Conservation (phyloP, 129 eudicot genomes). For the Glebionis coronaria region DNA sequence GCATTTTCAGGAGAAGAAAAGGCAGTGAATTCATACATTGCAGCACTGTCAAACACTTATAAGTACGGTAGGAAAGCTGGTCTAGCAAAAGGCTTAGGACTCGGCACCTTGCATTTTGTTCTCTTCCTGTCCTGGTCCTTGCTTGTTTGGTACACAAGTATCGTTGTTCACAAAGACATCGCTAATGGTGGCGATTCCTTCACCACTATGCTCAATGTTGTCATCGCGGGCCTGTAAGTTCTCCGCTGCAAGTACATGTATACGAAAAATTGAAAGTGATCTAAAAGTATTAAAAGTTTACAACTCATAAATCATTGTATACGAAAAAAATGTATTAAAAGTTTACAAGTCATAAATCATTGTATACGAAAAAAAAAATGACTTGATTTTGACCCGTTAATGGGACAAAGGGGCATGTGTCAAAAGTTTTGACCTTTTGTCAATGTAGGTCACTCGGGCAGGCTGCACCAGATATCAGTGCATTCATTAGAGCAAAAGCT, state of each 20-base stretch:
- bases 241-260: neutral
- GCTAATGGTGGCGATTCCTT: conserved; percentile 98
- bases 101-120: conserved; percentile 83
- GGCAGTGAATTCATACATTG: conserved; percentile 73
- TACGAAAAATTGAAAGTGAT: no score
- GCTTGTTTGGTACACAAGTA: conserved; percentile 97
- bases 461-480: conserved; percentile 95
- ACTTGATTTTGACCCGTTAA: neutral
- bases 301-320: no score
- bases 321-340: no score
- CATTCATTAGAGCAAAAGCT: conserved; percentile 81
- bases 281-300: no score
- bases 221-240: conserved; percentile 98
- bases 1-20: conserved; percentile 95
- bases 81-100: conserved; percentile 92
- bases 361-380: no score
- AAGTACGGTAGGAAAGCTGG: conserved; percentile 87
- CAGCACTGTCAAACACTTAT: conserved; percentile 66
- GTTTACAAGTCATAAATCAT: no score
- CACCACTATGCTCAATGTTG: conserved; percentile 99
- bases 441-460: conserved; percentile 85
- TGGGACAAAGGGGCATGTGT: neutral
- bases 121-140: conserved; percentile 95
- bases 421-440: conserved; percentile 9
- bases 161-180: conserved; percentile 80